A percentile compares a stretch with the other conserved stretches of the same genome.
Evolutionary conservation across 2,329 filamentous ascomycete species (phyloP).

Genomic region (Fusarium pseudocircinatum): DNA sequence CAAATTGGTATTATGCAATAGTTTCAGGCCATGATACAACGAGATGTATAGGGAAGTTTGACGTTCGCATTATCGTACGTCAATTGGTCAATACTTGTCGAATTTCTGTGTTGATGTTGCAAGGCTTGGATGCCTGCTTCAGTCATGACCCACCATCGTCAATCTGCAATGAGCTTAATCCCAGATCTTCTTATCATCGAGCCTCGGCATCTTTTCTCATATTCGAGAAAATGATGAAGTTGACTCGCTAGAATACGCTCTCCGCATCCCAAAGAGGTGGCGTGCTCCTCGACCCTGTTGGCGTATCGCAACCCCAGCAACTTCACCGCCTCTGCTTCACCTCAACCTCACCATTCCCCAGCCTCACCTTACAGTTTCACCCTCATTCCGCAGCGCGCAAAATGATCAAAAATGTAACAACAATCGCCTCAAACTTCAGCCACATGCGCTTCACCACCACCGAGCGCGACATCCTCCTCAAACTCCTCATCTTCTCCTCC

Average conservation of each 20-base stretch:
- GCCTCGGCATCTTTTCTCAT: background rate
- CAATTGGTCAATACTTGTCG: too few species aligned
- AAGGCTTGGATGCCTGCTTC: rapidly evolving
- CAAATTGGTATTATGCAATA: too few species aligned
- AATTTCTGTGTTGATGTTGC: too few species aligned
- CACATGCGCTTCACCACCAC: background rate
- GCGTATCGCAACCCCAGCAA: background rate
- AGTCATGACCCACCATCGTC: background rate
- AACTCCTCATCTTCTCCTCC: constrained; percentile 11
- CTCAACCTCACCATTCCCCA: background rate
- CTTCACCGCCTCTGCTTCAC: constrained; percentile 9
- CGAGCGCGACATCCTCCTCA: constrained; percentile 9
- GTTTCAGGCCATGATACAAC: too few species aligned
- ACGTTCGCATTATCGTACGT: too few species aligned
- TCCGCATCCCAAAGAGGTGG: background rate
- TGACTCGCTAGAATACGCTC: background rate
- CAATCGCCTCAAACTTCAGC: background rate
- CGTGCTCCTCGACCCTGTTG: background rate
- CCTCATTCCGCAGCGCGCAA: background rate
- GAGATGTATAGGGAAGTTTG: too few species aligned
- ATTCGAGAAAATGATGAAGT: background rate
- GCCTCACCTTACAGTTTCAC: background rate
- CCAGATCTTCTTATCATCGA: background rate
- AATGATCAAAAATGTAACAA: background rate
- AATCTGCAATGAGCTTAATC: background rate